These are phyloP conservation scores for Limonium bicolor DNA, from an alignment of 148 eudicot species.

Conservation along the genomic window DNA sequence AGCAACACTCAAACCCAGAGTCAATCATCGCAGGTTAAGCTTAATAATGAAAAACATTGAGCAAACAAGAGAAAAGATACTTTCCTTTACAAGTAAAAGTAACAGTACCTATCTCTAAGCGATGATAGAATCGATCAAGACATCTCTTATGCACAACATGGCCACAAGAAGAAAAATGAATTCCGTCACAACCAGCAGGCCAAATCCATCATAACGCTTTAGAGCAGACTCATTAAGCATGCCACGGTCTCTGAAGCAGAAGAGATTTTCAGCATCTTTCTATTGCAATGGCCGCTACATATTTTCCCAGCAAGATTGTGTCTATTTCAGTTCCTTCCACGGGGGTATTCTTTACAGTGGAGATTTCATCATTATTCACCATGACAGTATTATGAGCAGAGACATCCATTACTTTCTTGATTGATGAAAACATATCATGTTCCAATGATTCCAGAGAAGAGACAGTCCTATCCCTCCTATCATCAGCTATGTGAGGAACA, in stretches of 20 bases:
- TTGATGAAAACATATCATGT: constrained; percentile 35
- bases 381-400: constrained; percentile 12
- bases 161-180: constrained; percentile 91
- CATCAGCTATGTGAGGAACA: constrained; percentile 17
- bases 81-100: not conserved
- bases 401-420: constrained; percentile 24
- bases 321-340: constrained; percentile 14
- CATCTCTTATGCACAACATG: constrained; percentile 98
- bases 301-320: constrained; percentile 59
- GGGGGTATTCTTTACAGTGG: too few species aligned
- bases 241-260: constrained; percentile 25
- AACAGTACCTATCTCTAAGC: constrained; percentile 63
- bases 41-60: too few species aligned
- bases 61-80: not conserved
- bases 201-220: constrained; percentile 34
- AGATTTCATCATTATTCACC: constrained; percentile 10
- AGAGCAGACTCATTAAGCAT: constrained; percentile 19
- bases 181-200: constrained; percentile 74
- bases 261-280: constrained; percentile 26
- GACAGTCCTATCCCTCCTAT: constrained; percentile 19
- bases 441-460: constrained; percentile 53
- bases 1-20: too few species aligned
- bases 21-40: too few species aligned
- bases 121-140: constrained; percentile 87
- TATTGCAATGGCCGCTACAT: constrained; percentile 49